These are phyloP conservation scores for Pinus albicaulis DNA, from an alignment of 75 land plant genomes.

Conservation along the genomic window DNA sequence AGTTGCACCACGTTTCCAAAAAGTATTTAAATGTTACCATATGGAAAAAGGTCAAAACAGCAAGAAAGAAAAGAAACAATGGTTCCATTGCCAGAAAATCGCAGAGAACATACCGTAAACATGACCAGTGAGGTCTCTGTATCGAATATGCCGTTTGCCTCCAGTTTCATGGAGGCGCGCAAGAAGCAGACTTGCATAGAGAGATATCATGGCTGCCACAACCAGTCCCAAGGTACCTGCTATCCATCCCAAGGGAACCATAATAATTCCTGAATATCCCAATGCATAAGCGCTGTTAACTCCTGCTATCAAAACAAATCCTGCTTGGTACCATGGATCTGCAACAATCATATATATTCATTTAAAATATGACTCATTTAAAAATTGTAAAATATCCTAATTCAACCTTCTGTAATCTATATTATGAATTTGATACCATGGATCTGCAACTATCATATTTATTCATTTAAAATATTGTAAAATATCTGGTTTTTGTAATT, in stretches of 20 bases:
- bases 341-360: neutral
- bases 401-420: too few species aligned
- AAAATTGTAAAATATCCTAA: too few species aligned
- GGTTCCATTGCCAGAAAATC: too few species aligned
- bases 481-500: too few species aligned
- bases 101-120: conserved; percentile 8
- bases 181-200: conserved; percentile 66
- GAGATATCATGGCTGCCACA: conserved; percentile 56
- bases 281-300: conserved; percentile 78
- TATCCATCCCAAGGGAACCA: conserved; percentile 85
- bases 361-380: too few species aligned
- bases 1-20: too few species aligned
- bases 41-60: too few species aligned
- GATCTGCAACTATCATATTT: too few species aligned
- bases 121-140: conserved; percentile 83
- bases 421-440: too few species aligned
- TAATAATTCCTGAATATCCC: conserved; percentile 76
- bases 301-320: conserved; percentile 66
- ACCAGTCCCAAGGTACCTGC: conserved; percentile 55
- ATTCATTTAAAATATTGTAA: too few species aligned
- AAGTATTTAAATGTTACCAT: too few species aligned
- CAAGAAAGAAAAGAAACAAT: too few species aligned
- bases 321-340: conserved; percentile 89
- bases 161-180: conserved; percentile 78
- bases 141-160: conserved; percentile 82